phyloP scores from a whole-genome alignment of 1,284 basidiomycete species.

The Chondrostereum purpureum region DNA sequence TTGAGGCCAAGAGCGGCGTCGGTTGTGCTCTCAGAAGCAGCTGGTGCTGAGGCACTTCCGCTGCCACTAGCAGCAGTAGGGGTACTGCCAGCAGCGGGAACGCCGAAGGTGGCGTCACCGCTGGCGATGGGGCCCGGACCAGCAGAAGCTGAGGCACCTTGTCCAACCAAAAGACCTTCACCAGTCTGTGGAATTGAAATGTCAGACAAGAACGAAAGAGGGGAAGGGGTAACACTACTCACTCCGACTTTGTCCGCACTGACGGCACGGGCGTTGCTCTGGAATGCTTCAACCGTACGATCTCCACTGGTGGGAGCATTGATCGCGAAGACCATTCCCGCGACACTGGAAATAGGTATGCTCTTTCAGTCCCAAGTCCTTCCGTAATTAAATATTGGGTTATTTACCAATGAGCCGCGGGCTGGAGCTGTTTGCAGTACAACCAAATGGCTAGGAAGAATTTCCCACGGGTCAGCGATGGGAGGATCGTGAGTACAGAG shows the following conservation, averaged over 20 bases:
- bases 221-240: constrained; percentile 13
- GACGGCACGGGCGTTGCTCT: constrained; percentile 25
- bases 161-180: constrained; percentile 32
- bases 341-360: constrained; percentile 12
- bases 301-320: constrained; percentile 34
- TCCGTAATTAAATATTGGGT: no score
- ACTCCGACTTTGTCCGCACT: constrained; percentile 26
- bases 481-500: not conserved
- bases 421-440: constrained; percentile 29
- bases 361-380: no score
- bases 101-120: constrained; percentile 22
- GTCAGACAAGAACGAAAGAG: not conserved
- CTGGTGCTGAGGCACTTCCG: not conserved
- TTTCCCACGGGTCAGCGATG: constrained; percentile 1
- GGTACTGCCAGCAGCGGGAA: constrained; percentile 18
- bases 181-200: constrained; percentile 25
- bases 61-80: not conserved
- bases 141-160: constrained; percentile 38
- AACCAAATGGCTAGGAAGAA: constrained; percentile 27
- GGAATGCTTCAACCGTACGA: constrained; percentile 41
- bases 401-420: constrained; percentile 12
- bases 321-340: constrained; percentile 14
- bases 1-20: no score
- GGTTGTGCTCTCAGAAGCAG: not conserved
- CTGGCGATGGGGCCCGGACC: constrained; percentile 30